phyloP scores from a whole-genome alignment of 2,329 filamentous ascomycete species.

The Pseudogymnoascus pannorum region DNA sequence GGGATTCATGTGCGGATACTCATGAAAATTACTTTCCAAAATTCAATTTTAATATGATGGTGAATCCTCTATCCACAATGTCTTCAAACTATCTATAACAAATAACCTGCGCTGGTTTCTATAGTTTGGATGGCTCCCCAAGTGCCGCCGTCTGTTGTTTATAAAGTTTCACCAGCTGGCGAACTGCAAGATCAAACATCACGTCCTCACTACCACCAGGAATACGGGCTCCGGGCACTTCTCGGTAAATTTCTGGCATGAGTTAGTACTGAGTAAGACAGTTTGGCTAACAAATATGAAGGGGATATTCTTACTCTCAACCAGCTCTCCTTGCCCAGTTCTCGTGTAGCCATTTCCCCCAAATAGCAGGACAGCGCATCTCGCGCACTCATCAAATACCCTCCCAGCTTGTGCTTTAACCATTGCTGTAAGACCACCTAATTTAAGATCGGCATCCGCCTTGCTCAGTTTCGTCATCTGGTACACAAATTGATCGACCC shows the following conservation, averaged over 20 bases:
- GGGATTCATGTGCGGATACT: too few relatives aligned
- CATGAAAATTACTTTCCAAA: too few relatives aligned
- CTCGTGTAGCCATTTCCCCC: slow-evolving; percentile 67
- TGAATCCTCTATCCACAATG: too few relatives aligned
- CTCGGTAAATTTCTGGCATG: slow-evolving; percentile 49
- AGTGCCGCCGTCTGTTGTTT: neutral
- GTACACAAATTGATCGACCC: slow-evolving; percentile 65
- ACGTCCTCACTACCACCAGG: slow-evolving; percentile 69
- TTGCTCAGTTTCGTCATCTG: slow-evolving; percentile 56
- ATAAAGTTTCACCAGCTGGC: slow-evolving; percentile 65
- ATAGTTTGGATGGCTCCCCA: neutral
- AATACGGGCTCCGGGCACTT: slow-evolving; percentile 55
- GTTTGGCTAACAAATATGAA: neutral
- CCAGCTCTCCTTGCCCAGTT: slow-evolving; percentile 62
- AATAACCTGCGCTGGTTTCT: neutral
- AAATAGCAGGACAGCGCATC: slow-evolving; percentile 62
- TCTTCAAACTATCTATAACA: neutral
- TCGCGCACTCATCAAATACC: slow-evolving; percentile 64
- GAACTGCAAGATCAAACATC: slow-evolving; percentile 59
- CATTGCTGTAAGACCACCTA: slow-evolving; percentile 66
- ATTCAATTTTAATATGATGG: too few relatives aligned
- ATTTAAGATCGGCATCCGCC: slow-evolving; percentile 51
- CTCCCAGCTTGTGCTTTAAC: slow-evolving; percentile 67
- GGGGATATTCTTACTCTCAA: slow-evolving; percentile 39
- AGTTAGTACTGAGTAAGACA: neutral